Percentiles rank a stretch among this genome's conserved stretches.
These are phyloP conservation scores for Neocatenulostroma microsporum DNA, from an alignment of 2,329 filamentous ascomycete genomes.

Conservation along the genomic window DNA sequence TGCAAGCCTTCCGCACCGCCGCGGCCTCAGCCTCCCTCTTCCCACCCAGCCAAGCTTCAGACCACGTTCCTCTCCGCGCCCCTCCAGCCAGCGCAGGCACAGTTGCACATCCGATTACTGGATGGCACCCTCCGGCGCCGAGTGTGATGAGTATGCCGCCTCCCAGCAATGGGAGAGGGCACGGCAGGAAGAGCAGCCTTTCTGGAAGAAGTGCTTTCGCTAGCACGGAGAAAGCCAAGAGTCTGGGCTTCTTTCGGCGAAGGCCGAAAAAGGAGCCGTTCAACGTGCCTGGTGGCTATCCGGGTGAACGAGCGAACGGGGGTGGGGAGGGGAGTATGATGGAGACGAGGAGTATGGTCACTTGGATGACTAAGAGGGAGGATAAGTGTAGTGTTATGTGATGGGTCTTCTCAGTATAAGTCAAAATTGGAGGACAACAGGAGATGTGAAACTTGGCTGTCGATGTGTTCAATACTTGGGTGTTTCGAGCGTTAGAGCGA, in stretches of 20 bases:
- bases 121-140: constrained; percentile 28
- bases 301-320: constrained; percentile 4
- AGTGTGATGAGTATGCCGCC: constrained; percentile 8
- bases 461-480: too few species aligned
- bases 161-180: constrained; percentile 1
- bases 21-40: constrained; percentile 24
- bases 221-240: constrained; percentile 20
- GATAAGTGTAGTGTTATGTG: constrained; percentile 21
- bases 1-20: constrained; percentile 25
- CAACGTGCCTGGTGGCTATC: constrained; percentile 8
- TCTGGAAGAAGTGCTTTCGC: constrained; percentile 16
- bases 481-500: constrained; percentile 5
- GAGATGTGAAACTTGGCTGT: too few species aligned
- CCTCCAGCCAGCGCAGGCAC: constrained; percentile 17
- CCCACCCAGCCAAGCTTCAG: constrained; percentile 16
- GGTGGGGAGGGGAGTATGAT: constrained; percentile 12
- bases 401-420: constrained; percentile 1
- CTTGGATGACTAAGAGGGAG: constrained; percentile 15
- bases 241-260: constrained; percentile 21
- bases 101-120: constrained; percentile 26
- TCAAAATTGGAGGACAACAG: not conserved
- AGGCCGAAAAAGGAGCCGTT: constrained; percentile 11
- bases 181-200: constrained; percentile 15
- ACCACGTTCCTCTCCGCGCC: constrained; percentile 23
- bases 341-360: constrained; percentile 21